A percentile compares a stretch with the other conserved stretches of the same genome.
Evolutionary conservation across 208 protist species (phyloP).

Genomic region (Balamuthia mandrillaris): DNA sequence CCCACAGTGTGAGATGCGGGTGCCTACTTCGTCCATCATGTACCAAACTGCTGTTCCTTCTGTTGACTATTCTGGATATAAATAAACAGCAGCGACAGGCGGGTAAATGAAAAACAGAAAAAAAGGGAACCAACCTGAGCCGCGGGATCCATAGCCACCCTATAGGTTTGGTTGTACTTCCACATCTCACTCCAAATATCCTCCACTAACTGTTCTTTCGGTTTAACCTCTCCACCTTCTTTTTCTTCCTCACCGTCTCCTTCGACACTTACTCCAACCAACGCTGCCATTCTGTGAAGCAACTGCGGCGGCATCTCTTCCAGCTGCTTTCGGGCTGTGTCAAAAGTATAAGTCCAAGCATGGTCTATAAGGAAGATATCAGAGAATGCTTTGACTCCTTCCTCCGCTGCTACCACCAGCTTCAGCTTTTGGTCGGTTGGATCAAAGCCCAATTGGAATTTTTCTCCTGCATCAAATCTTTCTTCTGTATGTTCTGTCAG

Average conservation of each 20-base stretch:
- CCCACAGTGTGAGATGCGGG: background rate
- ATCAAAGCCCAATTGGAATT: slow-evolving; percentile 34
- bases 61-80: background rate
- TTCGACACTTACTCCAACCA: too few relatives aligned
- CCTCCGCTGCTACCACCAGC: background rate
- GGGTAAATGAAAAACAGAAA: background rate
- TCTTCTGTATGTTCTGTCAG: background rate
- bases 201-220: background rate
- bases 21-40: slow-evolving; percentile 39
- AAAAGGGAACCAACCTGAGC: slow-evolving; percentile 19
- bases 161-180: slow-evolving; percentile 40
- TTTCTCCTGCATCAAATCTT: slow-evolving; percentile 24
- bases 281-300: too few relatives aligned
- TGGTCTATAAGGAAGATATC: slow-evolving; percentile 32
- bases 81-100: background rate
- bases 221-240: too few relatives aligned
- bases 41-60: slow-evolving; percentile 38
- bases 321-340: background rate
- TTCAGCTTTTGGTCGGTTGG: slow-evolving; percentile 9
- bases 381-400: background rate
- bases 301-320: too few relatives aligned
- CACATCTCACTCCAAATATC: slow-evolving; percentile 33
- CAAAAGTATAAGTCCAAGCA: slow-evolving; percentile 6
- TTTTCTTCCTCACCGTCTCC: background rate
- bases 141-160: background rate